Evolutionary conservation across 345 rosid species (phyloP), one percentile per base, ranked within the genome.

Genomic region (Limnanthes douglasii): DNA sequence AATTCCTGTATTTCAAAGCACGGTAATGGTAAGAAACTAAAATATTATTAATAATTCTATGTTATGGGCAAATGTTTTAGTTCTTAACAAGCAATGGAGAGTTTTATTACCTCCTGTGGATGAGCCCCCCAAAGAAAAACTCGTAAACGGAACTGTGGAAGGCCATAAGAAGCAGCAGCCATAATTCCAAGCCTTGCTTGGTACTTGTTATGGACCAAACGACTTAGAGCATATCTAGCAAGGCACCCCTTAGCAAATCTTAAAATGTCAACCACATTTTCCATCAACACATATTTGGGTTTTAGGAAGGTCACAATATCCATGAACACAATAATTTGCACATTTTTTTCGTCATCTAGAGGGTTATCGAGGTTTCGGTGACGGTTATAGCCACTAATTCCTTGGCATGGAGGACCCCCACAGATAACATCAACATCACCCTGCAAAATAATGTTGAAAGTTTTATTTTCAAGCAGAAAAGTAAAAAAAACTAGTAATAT

Each of bases 401-500:
- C 95, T 61, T 88, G 97, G 57, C 97, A 88, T 42, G 97, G 95
- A 51, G 97, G 97, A 25, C 97, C 97, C 7, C 97, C 97, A 62
- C 97, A 88, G 46, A 88, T 73, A 50, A 83, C 77, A 46, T 75
- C 95, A 46, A 68, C 90, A 56, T 61, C 72, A 43, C 97, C 95
- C 97, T 88, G 57, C 24, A 5, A 50, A 18, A 11, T 10, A 41
- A 31, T 40, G 32, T 30, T 45, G 28, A n/a, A 28, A 22, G 43
- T 27, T n/a, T n/a, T n/a, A n/a, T n/a, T n/a, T n/a, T n/a, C 24
- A 21, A 21, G 7, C 4, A 21, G 24, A 21, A 21, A 3, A 21
- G 24, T 3, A 7, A 21, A 21, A 3, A 21, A 7, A 21, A 21
- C 7, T 21, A 21, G 7, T 7, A 21, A 21, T 3, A 21, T 21